Evolutionary conservation across 2,329 filamentous ascomycete genomes (phyloP), one percentile per base, ranked within the genome.

Genomic region (Cadophora sp.): DNA sequence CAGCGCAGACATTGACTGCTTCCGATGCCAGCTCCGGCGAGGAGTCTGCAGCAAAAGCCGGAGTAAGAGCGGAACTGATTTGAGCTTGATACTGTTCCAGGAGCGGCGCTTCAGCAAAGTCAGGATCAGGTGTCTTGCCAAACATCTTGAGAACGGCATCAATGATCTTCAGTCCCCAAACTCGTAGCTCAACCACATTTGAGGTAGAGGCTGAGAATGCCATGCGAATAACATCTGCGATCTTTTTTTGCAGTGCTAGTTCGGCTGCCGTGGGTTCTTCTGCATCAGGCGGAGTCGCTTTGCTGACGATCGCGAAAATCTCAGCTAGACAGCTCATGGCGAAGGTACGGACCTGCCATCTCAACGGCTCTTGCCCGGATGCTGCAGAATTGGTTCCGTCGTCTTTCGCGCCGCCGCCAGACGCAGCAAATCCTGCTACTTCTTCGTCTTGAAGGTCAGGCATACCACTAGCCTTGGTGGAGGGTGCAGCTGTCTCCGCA

Each of bases 1-100:
- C 94, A n/a, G 95, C 96, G 76, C 96, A 99, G 7, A 99, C 96
- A 75, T 97, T 97, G 71, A 99, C 93, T 19, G 97, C 96, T 77
- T 97, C 95, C 0, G 96, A 94, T 8, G 96, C 97, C 19, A 99
- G 84, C 79, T 99, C 96, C 0, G 97, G 94, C 0, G 95, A 97
- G 0, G 96, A 99, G 79, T 99, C 96, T 3, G 91, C 91, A 0
- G 96, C 94, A 80, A 99, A 99, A 0, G 96, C 97, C 3, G 96
- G 96, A 0, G 97, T 99, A 69, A 99, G 84, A 0, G 96, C 96
- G 22, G 96, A 98, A 75, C 94, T 94, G 77, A 99, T 99, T 78
- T 99, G 96, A 5, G 96, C 96, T 80, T 99, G 97, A 76, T 99
- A 99, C 79, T 99, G 96, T 79, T 99, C 97, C 4, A 99, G 86